These are phyloP conservation scores for Benincasa hispida DNA, from an alignment of 306 rosid species.

Conservation along the genomic window DNA sequence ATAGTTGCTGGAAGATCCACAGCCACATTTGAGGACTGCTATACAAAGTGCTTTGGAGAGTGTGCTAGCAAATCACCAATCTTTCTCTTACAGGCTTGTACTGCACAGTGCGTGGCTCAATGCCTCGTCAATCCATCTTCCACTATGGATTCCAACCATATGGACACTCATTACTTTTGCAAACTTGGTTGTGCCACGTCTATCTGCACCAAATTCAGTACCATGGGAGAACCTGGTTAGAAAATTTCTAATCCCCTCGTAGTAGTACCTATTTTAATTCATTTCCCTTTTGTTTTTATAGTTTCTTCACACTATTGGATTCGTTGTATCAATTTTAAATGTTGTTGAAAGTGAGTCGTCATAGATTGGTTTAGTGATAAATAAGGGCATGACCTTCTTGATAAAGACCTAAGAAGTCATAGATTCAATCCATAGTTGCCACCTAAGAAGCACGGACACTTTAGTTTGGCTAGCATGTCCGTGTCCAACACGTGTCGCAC, in stretches of 20 bases:
- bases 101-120: conserved; percentile 20
- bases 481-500: no score
- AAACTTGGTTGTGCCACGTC: conserved; percentile 32
- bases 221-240: conserved; percentile 21
- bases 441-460: no score
- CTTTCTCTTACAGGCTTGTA: conserved; percentile 12
- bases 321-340: no score
- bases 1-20: conserved; percentile 7
- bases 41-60: conserved; percentile 21
- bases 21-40: conserved; percentile 20
- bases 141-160: background rate
- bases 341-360: no score
- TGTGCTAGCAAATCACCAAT: conserved; percentile 18
- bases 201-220: conserved; percentile 27
- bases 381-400: no score
- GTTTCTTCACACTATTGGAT: no score
- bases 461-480: no score
- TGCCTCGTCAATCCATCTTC: conserved; percentile 10
- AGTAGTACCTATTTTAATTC: background rate
- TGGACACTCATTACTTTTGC: conserved; percentile 16
- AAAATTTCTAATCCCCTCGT: background rate
- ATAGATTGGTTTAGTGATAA: no score
- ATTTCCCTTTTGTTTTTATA: no score
- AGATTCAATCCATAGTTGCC: no score
- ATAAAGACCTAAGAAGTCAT: no score